A percentile compares a stretch with the other conserved stretches of the same genome.
These are phyloP conservation scores for Saitozyma podzolica DNA, from an alignment of 768 basidiomycete genomes.

Conservation along the genomic window DNA sequence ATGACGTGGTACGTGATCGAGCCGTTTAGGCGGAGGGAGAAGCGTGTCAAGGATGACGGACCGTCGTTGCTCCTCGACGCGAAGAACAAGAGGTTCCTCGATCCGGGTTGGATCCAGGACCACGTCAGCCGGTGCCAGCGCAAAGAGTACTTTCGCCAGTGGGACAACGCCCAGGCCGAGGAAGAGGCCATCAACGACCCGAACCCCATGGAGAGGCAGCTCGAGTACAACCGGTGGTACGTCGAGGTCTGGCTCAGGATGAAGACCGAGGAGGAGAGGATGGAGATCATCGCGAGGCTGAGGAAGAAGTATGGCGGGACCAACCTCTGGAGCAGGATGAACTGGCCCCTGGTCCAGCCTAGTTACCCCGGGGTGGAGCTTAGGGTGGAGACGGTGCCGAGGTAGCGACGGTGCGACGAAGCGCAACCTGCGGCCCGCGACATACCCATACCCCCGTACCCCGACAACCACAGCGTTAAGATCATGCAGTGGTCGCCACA, in stretches of 20 bases:
- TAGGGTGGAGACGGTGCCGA: conserved; percentile 6
- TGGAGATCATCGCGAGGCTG: conserved; percentile 7
- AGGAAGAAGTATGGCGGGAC: conserved; percentile 11
- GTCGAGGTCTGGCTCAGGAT: conserved; percentile 8
- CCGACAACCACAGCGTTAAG: no score
- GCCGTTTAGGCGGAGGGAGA: no score
- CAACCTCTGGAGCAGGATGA: conserved; percentile 9
- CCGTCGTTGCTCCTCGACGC: no score
- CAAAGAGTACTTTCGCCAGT: no score
- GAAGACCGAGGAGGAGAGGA: conserved; percentile 7
- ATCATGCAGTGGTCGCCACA: no score
- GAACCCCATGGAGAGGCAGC: not conserved
- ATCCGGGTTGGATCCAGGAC: conserved; percentile 1
- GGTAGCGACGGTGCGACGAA: not conserved
- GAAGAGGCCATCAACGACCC: conserved; percentile 12
- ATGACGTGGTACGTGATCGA: conserved; percentile 2
- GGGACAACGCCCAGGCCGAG: not conserved
- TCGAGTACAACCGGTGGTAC: not conserved
- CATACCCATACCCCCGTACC: no score
- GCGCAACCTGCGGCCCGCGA: not conserved
- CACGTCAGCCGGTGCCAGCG: not conserved
- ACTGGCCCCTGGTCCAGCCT: conserved; percentile 13
- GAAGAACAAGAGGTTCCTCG: not conserved
- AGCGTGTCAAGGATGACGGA: no score
- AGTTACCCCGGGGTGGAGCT: conserved; percentile 9